A percentile compares a stretch with the other conserved stretches of the same genome.
Evolutionary conservation across 192 early-diverging fungal genomes (phyloP).

Genomic region (Coemansia sp.): DNA sequence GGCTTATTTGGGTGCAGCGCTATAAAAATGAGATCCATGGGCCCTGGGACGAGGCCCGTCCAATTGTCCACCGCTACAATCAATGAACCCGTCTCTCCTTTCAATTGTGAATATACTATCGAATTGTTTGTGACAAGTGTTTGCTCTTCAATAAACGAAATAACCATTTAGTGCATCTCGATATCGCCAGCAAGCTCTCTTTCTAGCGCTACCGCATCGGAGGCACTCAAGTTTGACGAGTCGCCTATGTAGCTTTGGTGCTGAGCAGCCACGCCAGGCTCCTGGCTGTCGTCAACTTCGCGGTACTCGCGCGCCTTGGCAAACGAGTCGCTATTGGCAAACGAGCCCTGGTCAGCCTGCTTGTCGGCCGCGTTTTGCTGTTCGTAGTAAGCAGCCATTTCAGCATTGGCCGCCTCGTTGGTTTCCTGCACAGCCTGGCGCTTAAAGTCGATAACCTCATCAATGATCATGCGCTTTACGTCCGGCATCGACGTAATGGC

Average conservation of each 20-base stretch:
- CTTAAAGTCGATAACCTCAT: conserved; percentile 80
- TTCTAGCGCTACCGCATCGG: conserved; percentile 40
- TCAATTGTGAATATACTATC: neutral
- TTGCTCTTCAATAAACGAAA: no score
- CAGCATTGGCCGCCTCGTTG: conserved; percentile 40
- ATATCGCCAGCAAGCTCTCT: conserved; percentile 46
- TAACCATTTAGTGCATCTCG: conserved; percentile 15
- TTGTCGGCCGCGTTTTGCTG: conserved; percentile 8
- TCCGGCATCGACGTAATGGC: conserved; percentile 37
- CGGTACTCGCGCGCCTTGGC: conserved; percentile 45
- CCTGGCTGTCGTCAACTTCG: conserved; percentile 32
- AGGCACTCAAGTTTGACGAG: conserved; percentile 11
- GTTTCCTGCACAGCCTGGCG: conserved; percentile 48
- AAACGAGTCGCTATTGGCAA: conserved; percentile 27
- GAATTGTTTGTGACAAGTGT: no score
- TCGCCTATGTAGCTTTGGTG: conserved; percentile 26
- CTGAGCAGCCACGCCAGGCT: conserved; percentile 44
- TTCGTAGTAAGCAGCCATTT: conserved; percentile 21
- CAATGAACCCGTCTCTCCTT: neutral
- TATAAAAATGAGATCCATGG: conserved; percentile 98
- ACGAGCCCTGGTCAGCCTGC: conserved; percentile 5
- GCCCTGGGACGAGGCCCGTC: conserved; percentile 94
- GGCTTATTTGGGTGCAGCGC: conserved; percentile 89
- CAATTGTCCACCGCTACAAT: conserved; percentile 62
- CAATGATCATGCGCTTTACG: conserved; percentile 69